phyloP scores from a whole-genome alignment of 306 rosid species.

The Corylus americana region DNA sequence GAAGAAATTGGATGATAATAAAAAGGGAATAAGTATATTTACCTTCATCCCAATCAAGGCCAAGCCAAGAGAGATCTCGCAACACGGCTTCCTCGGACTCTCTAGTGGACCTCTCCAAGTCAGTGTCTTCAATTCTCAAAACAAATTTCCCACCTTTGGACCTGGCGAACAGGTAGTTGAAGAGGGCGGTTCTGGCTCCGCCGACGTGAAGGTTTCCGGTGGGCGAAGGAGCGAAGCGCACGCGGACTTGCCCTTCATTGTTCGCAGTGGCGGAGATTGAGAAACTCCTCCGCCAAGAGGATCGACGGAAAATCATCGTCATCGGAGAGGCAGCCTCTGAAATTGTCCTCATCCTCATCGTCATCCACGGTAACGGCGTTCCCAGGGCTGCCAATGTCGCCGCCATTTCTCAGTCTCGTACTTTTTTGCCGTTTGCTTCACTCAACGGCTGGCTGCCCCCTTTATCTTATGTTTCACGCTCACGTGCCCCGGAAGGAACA shows the following conservation, averaged over 20 bases:
- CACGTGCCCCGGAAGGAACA: no score
- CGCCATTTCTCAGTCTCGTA: constrained; percentile 3
- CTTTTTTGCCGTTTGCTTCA: background rate
- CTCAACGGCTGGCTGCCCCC: background rate
- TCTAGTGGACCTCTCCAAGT: constrained; percentile 91
- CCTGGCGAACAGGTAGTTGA: constrained; percentile 81
- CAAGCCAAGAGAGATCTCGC: constrained; percentile 92
- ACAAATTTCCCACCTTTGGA: constrained; percentile 89
- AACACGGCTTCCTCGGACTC: constrained; percentile 88
- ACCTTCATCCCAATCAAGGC: constrained; percentile 98
- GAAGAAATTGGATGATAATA: background rate
- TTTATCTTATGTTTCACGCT: background rate
- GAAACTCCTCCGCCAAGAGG: constrained; percentile 41
- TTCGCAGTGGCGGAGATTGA: constrained; percentile 52
- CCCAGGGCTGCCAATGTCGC: constrained; percentile 35
- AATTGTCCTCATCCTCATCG: constrained; percentile 36
- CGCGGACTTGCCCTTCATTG: constrained; percentile 52
- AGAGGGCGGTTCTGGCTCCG: constrained; percentile 94
- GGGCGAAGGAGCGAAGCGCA: constrained; percentile 96
- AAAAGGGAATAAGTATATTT: background rate
- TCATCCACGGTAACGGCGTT: constrained; percentile 55
- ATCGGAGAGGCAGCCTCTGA: constrained; percentile 38
- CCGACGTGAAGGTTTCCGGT: constrained; percentile 98
- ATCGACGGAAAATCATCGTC: constrained; percentile 28
- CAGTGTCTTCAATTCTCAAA: constrained; percentile 96